phyloP scores from a whole-genome alignment of 352 stramenopile genomes.

The Phytophthora multivora region DNA sequence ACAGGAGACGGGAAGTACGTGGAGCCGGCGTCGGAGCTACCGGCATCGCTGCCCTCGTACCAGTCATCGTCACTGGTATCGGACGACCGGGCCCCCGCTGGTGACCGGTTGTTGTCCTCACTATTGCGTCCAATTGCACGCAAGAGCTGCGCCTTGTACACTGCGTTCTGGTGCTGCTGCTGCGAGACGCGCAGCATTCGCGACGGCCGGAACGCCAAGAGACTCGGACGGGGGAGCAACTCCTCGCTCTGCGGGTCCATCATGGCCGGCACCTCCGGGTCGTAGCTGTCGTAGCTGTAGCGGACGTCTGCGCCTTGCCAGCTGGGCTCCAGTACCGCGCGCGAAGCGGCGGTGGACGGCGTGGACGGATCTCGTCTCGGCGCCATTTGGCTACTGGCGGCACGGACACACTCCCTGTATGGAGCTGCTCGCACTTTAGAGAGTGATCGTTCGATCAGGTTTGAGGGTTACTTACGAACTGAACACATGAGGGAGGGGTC shows the following conservation, averaged over 20 bases:
- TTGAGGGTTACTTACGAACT: conserved; percentile 28
- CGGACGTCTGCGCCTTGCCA: conserved; percentile 17
- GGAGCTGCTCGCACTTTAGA: conserved; percentile 18
- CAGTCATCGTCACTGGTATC: conserved; percentile 38
- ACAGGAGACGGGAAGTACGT: conserved; percentile 19
- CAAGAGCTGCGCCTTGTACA: conserved; percentile 48
- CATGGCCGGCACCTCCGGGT: conserved; percentile 40
- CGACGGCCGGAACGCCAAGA: conserved; percentile 54
- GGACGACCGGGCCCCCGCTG: conserved; percentile 4
- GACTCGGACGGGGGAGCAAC: conserved; percentile 38
- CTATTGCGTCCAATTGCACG: conserved; percentile 31
- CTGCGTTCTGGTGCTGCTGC: conserved; percentile 49
- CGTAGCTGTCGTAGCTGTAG: conserved; percentile 36
- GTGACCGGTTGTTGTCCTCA: conserved; percentile 1
- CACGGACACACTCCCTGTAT: neutral
- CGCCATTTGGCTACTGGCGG: conserved; percentile 30
- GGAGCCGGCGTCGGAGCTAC: conserved; percentile 30
- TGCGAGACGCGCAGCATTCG: conserved; percentile 54
- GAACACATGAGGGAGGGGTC: conserved; percentile 9
- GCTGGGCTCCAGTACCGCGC: conserved; percentile 30
- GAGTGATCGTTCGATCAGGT: conserved; percentile 28
- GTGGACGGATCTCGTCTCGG: conserved; percentile 25
- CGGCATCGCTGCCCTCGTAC: conserved; percentile 38
- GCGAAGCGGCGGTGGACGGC: conserved; percentile 29
- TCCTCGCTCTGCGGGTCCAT: conserved; percentile 41